Evolutionary conservation across 1,284 basidiomycete genomes (phyloP), one percentile per base, ranked within the genome.

Genomic region (Cryptococcus sp.): DNA sequence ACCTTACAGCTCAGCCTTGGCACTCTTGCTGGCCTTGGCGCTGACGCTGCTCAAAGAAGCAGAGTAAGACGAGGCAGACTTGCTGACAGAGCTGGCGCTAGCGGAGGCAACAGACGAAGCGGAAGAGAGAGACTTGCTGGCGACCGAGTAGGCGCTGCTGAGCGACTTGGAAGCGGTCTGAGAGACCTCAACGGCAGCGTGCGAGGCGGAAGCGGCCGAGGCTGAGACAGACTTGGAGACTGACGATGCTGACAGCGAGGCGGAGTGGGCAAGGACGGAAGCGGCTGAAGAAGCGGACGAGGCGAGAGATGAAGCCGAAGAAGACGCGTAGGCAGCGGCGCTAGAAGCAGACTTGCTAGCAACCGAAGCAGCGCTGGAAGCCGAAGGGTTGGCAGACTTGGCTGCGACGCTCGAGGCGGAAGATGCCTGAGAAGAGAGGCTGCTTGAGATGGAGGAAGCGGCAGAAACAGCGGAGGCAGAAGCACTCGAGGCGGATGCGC

Each of bases 231-330:
- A 63, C 40, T 57, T 63, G 39, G 63, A 62, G 48, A 65, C 57
- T 16, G 70, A 73, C 16, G 68, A 65, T 46, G 65, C 67, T 2
- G 65, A 66, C 44, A 72, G 63, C 1, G 71, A 73, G 8, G 64
- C 66, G 11, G 69, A 70, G 66, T 72, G 71, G 29, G 64, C 68
- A 29, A 85, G 83, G n/a, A 82, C 83, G 5, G 83, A 80, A 16
- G 66, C 74, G 49, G 69, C 68, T 11, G 66, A 68, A 11, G 73
- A 75, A 20, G 69, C 69, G 4, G 69, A 70, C 3, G 67, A 70
- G 11, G 72, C 68, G 49, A 69, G 52, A 11, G 70, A 68, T 23
- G 69, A 69, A n/a, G 73, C 70, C 7, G 73, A 73, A 19, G 78
- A 72, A 0, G 80, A 76, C 23, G 77, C 72, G 45, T 78, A 75